Percentiles rank a stretch among this genome's conserved stretches.
These are phyloP conservation scores for Spizellomyces sp. DNA, from an alignment of 192 early-diverging fungal species.

Conservation along the genomic window DNA sequence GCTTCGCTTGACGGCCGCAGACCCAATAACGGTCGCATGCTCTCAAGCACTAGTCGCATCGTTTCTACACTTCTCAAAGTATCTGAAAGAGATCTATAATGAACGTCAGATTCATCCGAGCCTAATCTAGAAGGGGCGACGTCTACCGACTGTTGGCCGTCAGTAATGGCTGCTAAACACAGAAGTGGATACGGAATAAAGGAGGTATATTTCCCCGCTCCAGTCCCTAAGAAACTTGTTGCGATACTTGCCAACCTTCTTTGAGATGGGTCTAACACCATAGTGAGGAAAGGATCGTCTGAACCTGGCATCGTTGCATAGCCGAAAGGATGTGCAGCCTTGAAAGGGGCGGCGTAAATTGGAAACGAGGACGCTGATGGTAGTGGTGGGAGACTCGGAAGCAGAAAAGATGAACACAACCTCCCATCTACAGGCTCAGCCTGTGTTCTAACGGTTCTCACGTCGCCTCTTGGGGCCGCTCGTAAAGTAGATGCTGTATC, in stretches of 20 bases:
- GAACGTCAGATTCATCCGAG: not conserved
- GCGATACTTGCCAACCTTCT: not conserved
- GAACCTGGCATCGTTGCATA: not conserved
- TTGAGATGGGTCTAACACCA: constrained; percentile 16
- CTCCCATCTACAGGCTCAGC: not conserved
- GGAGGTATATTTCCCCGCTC: not conserved
- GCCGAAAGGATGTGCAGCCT: not conserved
- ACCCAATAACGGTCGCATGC: not conserved
- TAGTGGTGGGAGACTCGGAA: not conserved
- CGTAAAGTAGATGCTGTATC: not conserved
- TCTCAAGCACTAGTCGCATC: constrained; percentile 8
- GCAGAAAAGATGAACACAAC: not conserved
- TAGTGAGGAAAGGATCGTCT: constrained; percentile 16
- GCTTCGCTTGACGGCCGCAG: not conserved
- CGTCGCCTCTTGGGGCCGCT: not conserved
- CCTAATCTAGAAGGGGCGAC: not conserved
- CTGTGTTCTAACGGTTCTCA: too few relatives aligned
- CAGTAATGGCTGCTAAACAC: constrained; percentile 1
- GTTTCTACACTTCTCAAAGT: not conserved
- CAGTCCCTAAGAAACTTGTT: not conserved
- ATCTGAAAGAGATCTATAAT: not conserved
- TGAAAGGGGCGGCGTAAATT: constrained; percentile 13
- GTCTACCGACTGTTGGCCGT: not conserved
- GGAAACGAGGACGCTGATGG: not conserved
- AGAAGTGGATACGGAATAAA: constrained; percentile 17